A percentile compares a stretch with the other conserved stretches of the same genome.
phyloP scores from a whole-genome alignment of 2,329 filamentous ascomycete genomes.

The Aspergillus phoenicis region DNA sequence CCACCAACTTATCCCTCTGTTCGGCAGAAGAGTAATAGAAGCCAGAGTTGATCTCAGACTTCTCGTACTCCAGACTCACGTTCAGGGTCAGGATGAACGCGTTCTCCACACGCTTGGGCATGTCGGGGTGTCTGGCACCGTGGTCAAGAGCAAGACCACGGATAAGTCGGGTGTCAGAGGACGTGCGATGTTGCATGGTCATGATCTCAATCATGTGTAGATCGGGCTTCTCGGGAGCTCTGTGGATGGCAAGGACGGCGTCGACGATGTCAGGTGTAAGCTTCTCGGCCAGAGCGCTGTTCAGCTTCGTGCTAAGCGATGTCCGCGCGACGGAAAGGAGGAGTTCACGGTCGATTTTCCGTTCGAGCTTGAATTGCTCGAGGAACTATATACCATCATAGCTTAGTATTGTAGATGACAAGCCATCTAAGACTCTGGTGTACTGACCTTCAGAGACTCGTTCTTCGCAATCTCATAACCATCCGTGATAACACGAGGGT shows the following conservation, averaged over 20 bases:
- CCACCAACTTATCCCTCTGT: conserved; percentile 95
- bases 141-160: conserved; percentile 91
- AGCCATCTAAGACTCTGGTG: background rate
- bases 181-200: conserved; percentile 99
- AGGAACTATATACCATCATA: conserved; percentile 67
- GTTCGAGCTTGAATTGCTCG: conserved; percentile 86
- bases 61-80: conserved; percentile 97
- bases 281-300: conserved; percentile 81
- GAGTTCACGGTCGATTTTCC: conserved; percentile 89
- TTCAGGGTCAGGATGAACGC: conserved; percentile 94
- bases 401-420: conserved; percentile 8
- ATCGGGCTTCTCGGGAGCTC: conserved; percentile 87
- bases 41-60: conserved; percentile 97
- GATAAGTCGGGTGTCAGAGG: conserved; percentile 94
- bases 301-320: conserved; percentile 93
- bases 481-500: conserved; percentile 94
- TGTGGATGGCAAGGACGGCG: conserved; percentile 91
- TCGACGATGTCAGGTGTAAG: conserved; percentile 96
- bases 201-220: conserved; percentile 99
- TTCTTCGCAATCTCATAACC: conserved; percentile 96
- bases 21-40: conserved; percentile 99
- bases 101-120: conserved; percentile 95
- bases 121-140: conserved; percentile 93
- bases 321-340: conserved; percentile 91
- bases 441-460: conserved; percentile 77